A percentile compares a stretch with the other conserved stretches of the same genome.
These are phyloP conservation scores for Blastobotrys apis DNA, from an alignment of 1,139 yeast genomes.

Conservation along the genomic window DNA sequence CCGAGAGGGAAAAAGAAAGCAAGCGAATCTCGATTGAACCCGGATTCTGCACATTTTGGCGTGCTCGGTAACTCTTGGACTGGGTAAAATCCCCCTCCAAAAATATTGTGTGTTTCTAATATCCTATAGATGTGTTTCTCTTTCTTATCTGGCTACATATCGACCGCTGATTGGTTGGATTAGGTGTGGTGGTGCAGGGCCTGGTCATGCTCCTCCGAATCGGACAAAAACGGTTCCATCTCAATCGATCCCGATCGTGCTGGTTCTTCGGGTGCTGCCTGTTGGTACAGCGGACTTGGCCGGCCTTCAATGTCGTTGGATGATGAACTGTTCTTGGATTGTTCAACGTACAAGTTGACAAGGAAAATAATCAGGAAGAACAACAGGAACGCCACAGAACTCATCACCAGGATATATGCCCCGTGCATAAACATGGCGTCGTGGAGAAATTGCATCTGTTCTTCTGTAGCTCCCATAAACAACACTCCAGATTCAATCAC, in stretches of 20 bases:
- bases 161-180: no score
- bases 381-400: slow-evolving; percentile 70
- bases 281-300: slow-evolving; percentile 10
- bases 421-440: slow-evolving; percentile 80
- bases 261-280: slow-evolving; percentile 3
- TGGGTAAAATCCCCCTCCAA: no score
- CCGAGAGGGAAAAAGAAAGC: no score
- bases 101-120: no score
- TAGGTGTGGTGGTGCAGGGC: no score
- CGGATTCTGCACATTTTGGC: no score
- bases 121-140: no score
- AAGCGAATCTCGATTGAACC: no score
- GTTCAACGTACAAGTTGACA: slow-evolving; percentile 54
- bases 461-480: slow-evolving; percentile 92
- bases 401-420: slow-evolving; percentile 68
- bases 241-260: slow-evolving; percentile 12
- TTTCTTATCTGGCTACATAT: no score
- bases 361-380: slow-evolving; percentile 61
- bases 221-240: slow-evolving; percentile 17
- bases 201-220: slow-evolving; percentile 11
- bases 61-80: no score
- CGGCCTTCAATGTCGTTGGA: neutral
- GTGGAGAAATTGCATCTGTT: slow-evolving; percentile 67
- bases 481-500: slow-evolving; percentile 71
- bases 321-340: slow-evolving; percentile 21